Percentiles rank a stretch among this genome's conserved stretches.
Conservation (phyloP, 345 rosid genomes). For the Citrus cavaleriei region DNA sequence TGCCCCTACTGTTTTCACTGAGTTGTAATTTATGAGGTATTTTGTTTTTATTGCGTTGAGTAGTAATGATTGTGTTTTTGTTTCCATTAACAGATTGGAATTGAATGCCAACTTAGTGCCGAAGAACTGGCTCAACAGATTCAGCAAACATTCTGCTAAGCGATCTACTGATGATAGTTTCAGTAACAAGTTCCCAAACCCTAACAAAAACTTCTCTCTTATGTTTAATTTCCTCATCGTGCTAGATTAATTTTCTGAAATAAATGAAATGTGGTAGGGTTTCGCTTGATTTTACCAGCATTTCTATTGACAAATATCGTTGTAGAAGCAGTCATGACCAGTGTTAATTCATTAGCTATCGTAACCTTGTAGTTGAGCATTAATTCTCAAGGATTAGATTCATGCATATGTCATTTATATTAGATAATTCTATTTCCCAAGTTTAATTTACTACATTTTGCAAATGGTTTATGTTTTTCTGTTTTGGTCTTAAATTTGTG, state of each 20-base stretch:
- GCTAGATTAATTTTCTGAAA: not conserved
- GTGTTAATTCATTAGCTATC: not conserved
- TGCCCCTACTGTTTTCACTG: not conserved
- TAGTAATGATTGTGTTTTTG: not conserved
- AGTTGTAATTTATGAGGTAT: not conserved
- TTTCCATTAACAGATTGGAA: slow-evolving; percentile 62
- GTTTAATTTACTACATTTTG: not conserved
- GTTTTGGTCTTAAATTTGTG: not conserved
- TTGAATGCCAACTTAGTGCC: slow-evolving; percentile 92
- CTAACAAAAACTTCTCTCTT: not conserved
- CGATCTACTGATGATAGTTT: not conserved
- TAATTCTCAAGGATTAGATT: not conserved
- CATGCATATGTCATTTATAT: not conserved
- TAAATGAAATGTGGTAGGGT: slow-evolving; percentile 8
- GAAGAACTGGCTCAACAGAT: slow-evolving; percentile 90
- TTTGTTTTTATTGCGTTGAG: not conserved
- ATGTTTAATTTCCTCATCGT: not conserved
- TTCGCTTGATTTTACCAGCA: not conserved
- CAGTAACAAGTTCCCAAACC: not conserved
- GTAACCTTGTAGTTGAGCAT: slow-evolving; percentile 9
- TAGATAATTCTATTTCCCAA: slow-evolving; percentile 1
- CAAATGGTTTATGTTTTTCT: too few relatives aligned
- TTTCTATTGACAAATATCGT: not conserved
- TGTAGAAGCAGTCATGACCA: not conserved
- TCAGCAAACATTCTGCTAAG: slow-evolving; percentile 74